Evolutionary conservation across 108 stramenopile species (phyloP).

Genomic region (Asterionellopsis glacialis): DNA sequence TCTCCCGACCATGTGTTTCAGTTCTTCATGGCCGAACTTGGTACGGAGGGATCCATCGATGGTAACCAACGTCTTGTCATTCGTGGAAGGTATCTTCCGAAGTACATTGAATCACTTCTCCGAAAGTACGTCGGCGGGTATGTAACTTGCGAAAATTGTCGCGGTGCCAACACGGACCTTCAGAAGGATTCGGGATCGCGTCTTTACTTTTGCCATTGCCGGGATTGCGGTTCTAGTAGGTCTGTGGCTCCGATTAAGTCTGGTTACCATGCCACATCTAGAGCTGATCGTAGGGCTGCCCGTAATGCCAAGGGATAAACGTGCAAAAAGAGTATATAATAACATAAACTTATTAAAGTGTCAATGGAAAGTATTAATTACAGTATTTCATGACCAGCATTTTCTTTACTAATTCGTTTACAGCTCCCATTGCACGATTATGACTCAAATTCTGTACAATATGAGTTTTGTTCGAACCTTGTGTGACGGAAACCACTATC

Average conservation of each 20-base stretch:
- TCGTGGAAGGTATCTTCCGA: constrained; percentile 94
- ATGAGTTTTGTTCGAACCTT: too few species aligned
- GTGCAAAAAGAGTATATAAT: background rate
- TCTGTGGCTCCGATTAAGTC: constrained; percentile 93
- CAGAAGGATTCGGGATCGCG: constrained; percentile 88
- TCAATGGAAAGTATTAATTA: background rate
- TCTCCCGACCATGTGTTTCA: constrained; percentile 95
- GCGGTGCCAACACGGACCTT: constrained; percentile 92
- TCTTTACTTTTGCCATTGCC: constrained; percentile 94
- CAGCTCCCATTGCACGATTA: too few species aligned
- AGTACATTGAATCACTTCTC: constrained; percentile 97
- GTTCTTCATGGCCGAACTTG: constrained; percentile 99
- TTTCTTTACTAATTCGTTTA: too few species aligned
- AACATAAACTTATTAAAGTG: background rate
- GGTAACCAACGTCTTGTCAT: constrained; percentile 98
- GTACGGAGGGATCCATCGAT: constrained; percentile 98
- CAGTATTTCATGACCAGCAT: background rate
- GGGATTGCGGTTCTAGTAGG: constrained; percentile 87
- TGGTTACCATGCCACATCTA: constrained; percentile 98
- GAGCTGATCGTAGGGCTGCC: constrained; percentile 96
- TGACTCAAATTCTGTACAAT: background rate
- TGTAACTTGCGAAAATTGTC: constrained; percentile 99
- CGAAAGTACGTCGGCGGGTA: constrained; percentile 99
- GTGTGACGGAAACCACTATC: too few species aligned
- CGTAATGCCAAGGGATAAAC: constrained; percentile 82